Conservation (phyloP, 73 alveolate species). For the Paramecium biaurelia region DNA sequence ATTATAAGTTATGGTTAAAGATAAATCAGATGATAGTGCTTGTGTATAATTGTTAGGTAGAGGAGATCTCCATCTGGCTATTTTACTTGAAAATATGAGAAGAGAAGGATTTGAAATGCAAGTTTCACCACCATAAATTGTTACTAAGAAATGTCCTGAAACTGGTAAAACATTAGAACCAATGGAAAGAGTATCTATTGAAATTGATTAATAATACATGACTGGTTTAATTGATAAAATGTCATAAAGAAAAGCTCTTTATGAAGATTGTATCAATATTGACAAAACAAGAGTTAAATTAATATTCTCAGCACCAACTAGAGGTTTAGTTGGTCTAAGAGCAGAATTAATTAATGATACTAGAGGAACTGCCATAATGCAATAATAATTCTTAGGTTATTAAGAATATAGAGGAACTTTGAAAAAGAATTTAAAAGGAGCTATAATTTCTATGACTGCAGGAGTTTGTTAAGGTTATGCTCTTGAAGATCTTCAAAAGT, state of each 20-base stretch:
- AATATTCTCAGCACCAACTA: conserved; percentile 79
- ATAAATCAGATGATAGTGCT: conserved; percentile 44
- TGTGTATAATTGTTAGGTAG: conserved; percentile 78
- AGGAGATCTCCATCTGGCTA: conserved; percentile 90
- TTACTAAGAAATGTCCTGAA: conserved; percentile 60
- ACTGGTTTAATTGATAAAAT: conserved; percentile 72
- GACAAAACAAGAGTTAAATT: conserved; percentile 59
- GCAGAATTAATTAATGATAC: conserved; percentile 76
- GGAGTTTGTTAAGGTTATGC: conserved; percentile 82
- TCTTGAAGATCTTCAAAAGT: conserved; percentile 74
- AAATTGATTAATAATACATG: conserved; percentile 67
- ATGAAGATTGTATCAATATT: conserved; percentile 61
- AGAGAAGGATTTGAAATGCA: conserved; percentile 93
- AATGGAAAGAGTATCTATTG: conserved; percentile 79
- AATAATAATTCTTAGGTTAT: conserved; percentile 72
- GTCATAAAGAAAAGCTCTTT: conserved; percentile 73
- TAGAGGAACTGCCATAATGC: conserved; percentile 83
- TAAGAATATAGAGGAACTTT: conserved; percentile 78
- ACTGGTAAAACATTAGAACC: conserved; percentile 77
- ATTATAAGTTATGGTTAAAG: conserved; percentile 62
- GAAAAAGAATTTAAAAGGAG: conserved; percentile 78
- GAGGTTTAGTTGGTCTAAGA: conserved; percentile 89
- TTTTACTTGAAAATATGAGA: conserved; percentile 84
- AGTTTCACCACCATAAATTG: conserved; percentile 82
- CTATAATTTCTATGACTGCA: conserved; percentile 73